Percentiles rank a stretch among this genome's conserved stretches.
Evolutionary conservation across 2,329 filamentous ascomycete species (phyloP).

Genomic region (Neoscytalidium dimidiatum): DNA sequence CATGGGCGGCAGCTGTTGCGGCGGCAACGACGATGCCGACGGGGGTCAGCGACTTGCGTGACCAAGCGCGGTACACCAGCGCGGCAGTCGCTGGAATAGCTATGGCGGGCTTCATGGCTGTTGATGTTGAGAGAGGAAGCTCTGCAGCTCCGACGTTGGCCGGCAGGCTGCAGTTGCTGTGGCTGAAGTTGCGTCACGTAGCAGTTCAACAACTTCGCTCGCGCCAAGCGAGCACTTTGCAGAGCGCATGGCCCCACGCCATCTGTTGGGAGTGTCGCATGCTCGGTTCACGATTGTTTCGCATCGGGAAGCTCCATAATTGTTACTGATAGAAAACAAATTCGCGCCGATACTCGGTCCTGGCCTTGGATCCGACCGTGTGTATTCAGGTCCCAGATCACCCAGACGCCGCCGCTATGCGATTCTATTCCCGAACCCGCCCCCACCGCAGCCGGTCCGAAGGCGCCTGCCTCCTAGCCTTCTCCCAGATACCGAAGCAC

Average conservation of each 20-base stretch:
- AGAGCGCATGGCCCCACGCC: neutral
- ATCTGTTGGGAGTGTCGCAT: neutral
- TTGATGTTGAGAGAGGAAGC: constrained; percentile 4
- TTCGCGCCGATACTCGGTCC: neutral
- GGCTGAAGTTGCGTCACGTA: neutral
- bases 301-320: neutral
- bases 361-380: neutral
- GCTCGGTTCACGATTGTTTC: neutral
- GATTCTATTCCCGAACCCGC: neutral
- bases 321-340: neutral
- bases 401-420: constrained; percentile 2
- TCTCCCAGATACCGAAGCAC: constrained; percentile 71
- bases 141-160: constrained; percentile 1
- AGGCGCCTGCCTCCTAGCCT: constrained; percentile 5
- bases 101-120: constrained; percentile 27
- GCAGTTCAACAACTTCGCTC: constrained; percentile 4
- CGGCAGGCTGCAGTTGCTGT: neutral
- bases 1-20: constrained; percentile 76
- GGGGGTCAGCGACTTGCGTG: constrained; percentile 68
- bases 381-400: neutral
- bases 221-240: neutral
- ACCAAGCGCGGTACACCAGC: constrained; percentile 43
- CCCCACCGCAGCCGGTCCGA: neutral
- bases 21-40: constrained; percentile 71
- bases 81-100: constrained; percentile 35